Evolutionary conservation across 257 asterid species (phyloP).

Genomic region (Coffea canephora): DNA sequence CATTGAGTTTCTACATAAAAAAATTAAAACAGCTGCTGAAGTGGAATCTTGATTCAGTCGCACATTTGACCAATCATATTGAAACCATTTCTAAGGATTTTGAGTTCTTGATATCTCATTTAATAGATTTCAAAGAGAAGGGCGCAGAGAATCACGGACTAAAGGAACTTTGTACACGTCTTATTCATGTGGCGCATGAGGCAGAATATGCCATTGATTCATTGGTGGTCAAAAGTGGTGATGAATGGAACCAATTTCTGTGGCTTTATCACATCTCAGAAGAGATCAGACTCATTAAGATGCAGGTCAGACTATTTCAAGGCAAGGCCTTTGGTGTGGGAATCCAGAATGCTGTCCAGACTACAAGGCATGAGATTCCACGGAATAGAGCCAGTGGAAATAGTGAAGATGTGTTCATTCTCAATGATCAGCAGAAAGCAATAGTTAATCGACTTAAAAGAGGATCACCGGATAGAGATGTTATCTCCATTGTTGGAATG

Average conservation of each 20-base stretch:
- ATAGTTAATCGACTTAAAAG: background rate
- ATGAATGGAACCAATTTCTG: background rate
- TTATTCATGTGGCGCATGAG: background rate
- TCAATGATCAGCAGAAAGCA: background rate
- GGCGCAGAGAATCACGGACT: constrained; percentile 1
- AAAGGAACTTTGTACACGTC: background rate
- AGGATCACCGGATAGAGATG: background rate
- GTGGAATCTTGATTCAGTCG: background rate
- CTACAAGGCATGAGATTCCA: too few relatives aligned
- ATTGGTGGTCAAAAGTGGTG: background rate
- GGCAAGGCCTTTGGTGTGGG: background rate
- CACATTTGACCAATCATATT: background rate
- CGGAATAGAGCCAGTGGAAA: background rate
- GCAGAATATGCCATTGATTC: background rate
- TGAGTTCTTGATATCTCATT: constrained; percentile 2
- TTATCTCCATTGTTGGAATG: constrained; percentile 8
- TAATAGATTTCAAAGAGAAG: background rate
- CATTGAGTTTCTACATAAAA: background rate
- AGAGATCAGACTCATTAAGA: constrained; percentile 1
- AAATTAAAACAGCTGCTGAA: background rate
- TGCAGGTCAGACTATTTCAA: background rate
- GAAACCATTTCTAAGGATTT: background rate
- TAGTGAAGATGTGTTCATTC: background rate
- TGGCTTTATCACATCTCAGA: background rate
- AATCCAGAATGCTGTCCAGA: background rate